These are phyloP conservation scores for Diplodia seriata DNA, from an alignment of 2,329 filamentous ascomycete genomes.

Conservation along the genomic window DNA sequence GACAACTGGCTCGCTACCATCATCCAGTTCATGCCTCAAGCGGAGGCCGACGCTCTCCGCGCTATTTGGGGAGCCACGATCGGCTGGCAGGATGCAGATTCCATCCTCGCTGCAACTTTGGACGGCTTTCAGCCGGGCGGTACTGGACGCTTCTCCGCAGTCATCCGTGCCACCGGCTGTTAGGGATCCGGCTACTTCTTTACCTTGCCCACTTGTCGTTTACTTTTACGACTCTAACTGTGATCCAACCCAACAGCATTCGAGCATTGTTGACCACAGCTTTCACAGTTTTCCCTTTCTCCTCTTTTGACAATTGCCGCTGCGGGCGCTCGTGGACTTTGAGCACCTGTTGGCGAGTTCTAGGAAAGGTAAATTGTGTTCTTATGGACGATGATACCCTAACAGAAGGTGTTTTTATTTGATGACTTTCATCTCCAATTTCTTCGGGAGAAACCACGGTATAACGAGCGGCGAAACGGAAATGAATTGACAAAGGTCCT, in stretches of 20 bases:
- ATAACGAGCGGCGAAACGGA: constrained; percentile 6
- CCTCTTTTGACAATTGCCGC: not conserved
- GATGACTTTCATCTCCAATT: too few species aligned
- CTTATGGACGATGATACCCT: constrained; percentile 7
- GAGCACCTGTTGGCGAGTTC: not conserved
- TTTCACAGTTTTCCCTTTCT: not conserved
- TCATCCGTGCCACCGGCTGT: not conserved
- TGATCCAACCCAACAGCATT: not conserved
- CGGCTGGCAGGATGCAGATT: constrained; percentile 44
- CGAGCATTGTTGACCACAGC: not conserved
- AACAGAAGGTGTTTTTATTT: not conserved
- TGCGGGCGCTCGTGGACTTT: not conserved
- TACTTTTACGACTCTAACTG: not conserved
- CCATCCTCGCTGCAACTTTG: constrained; percentile 49
- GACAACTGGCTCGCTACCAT: constrained; percentile 50
- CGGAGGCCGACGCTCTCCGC: constrained; percentile 44
- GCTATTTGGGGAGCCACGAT: constrained; percentile 44
- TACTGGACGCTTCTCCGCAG: constrained; percentile 50
- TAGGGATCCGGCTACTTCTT: not conserved
- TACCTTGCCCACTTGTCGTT: not conserved
- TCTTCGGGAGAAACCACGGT: not conserved
- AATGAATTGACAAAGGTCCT: not conserved
- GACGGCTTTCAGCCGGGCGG: constrained; percentile 52
- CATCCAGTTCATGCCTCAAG: constrained; percentile 46
- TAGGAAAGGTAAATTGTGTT: not conserved